A percentile compares a stretch with the other conserved stretches of the same genome.
phyloP scores from a whole-genome alignment of 495 filamentous ascomycete genomes.

The Aspergillus kassunensis region DNA sequence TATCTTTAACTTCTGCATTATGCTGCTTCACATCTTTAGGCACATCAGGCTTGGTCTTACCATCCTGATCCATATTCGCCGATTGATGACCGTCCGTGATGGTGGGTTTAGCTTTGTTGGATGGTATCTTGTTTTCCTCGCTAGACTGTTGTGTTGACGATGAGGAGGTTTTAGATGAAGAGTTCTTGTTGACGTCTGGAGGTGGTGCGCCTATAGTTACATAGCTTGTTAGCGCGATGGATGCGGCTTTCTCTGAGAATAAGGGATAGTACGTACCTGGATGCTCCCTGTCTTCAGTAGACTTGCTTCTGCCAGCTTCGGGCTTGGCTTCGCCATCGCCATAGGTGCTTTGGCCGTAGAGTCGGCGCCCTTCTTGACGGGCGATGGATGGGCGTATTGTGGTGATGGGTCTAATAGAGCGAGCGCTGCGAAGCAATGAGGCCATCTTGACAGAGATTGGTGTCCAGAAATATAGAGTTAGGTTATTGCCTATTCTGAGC shows the following conservation, averaged over 20 bases:
- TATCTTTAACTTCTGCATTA: constrained; percentile 33
- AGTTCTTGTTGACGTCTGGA: constrained; percentile 17
- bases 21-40: constrained; percentile 39
- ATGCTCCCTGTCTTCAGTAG: constrained; percentile 25
- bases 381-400: background rate
- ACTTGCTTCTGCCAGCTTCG: constrained; percentile 10
- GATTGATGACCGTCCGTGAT: constrained; percentile 31
- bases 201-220: constrained; percentile 17
- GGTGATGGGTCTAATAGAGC: background rate
- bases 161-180: background rate
- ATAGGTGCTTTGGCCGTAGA: constrained; percentile 22
- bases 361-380: constrained; percentile 3
- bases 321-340: constrained; percentile 17
- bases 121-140: constrained; percentile 13
- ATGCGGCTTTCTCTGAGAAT: too few relatives aligned
- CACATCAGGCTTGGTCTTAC: constrained; percentile 24
- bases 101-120: constrained; percentile 38
- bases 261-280: constrained; percentile 21
- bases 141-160: too few relatives aligned
- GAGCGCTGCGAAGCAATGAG: background rate
- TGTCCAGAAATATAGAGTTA: background rate
- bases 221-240: background rate
- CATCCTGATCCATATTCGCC: constrained; percentile 29
- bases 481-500: too few relatives aligned
- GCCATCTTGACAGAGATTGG: background rate